phyloP scores from a whole-genome alignment of 1,284 basidiomycete species.

The Ustilago cynodontis region DNA sequence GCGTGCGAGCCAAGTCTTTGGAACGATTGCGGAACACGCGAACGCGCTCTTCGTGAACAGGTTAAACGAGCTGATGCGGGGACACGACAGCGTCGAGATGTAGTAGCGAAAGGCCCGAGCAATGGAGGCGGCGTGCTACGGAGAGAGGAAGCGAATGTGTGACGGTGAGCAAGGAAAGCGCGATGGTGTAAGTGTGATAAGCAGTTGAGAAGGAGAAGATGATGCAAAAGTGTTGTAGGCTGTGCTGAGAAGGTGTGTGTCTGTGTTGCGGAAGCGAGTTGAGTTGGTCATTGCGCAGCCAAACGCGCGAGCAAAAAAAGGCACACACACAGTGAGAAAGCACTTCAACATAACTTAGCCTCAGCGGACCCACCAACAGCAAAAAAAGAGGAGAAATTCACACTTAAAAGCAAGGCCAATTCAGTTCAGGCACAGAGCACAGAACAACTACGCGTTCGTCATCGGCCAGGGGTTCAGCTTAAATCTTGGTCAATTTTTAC shows the following conservation, averaged over 20 bases:
- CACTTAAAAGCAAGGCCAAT: slow-evolving; percentile 4
- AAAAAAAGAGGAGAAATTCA: neutral
- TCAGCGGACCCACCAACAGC: neutral
- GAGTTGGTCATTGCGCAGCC: slow-evolving; percentile 13
- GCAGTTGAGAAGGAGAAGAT: neutral
- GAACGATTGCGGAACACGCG: too few species aligned
- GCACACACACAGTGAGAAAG: slow-evolving; percentile 6
- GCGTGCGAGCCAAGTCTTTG: too few species aligned
- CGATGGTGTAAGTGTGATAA: neutral
- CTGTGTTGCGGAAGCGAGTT: slow-evolving; percentile 4
- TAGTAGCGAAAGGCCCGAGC: neutral
- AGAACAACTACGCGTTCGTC: neutral
- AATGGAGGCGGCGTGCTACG: too few species aligned
- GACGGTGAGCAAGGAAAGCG: neutral
- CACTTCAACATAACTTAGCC: slow-evolving; percentile 26
- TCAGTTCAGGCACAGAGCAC: neutral
- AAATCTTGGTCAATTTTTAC: neutral
- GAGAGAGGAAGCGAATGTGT: neutral
- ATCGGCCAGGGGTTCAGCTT: neutral
- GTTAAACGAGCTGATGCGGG: too few species aligned
- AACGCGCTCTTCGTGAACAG: too few species aligned
- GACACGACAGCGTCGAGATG: too few species aligned
- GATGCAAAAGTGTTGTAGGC: neutral
- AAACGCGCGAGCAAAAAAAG: neutral
- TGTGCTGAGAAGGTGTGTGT: slow-evolving; percentile 6